Percentiles rank a stretch among this genome's conserved stretches.
These are phyloP conservation scores for Geotrichum aggregatum DNA, from an alignment of 1,139 yeast species.

Conservation along the genomic window DNA sequence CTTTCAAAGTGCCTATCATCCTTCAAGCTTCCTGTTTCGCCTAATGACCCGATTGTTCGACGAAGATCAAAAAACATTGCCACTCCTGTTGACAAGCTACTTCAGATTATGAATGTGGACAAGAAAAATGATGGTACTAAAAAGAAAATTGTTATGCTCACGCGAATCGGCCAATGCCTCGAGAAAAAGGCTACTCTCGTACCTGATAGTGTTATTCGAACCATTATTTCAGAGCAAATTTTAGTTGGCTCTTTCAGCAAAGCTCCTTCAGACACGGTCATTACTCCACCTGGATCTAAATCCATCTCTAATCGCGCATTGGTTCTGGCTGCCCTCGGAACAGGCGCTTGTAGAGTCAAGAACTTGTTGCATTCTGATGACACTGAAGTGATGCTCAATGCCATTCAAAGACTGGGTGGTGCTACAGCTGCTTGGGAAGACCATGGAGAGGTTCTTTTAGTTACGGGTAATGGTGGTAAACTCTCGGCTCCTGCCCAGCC, in stretches of 20 bases:
- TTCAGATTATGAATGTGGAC: slow-evolving; percentile 89
- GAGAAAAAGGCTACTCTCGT: slow-evolving; percentile 86
- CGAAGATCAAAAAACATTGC: slow-evolving; percentile 64
- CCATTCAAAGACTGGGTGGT: slow-evolving; percentile 73
- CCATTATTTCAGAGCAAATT: slow-evolving; percentile 80
- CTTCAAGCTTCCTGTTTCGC: slow-evolving; percentile 78
- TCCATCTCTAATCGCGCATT: slow-evolving; percentile 94
- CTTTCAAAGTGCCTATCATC: slow-evolving; percentile 75
- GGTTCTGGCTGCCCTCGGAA: slow-evolving; percentile 84
- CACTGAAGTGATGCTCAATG: slow-evolving; percentile 90
- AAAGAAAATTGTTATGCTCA: slow-evolving; percentile 80
- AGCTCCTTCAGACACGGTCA: slow-evolving; percentile 46
- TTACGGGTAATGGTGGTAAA: slow-evolving; percentile 82
- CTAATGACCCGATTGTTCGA: slow-evolving; percentile 68
- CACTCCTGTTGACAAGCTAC: slow-evolving; percentile 66
- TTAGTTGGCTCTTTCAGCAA: slow-evolving; percentile 47
- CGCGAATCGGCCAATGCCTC: slow-evolving; percentile 80
- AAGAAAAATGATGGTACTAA: slow-evolving; percentile 92
- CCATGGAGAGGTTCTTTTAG: slow-evolving; percentile 82
- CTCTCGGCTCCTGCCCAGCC: slow-evolving; percentile 57
- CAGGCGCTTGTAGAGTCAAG: slow-evolving; percentile 75
- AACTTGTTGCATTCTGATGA: slow-evolving; percentile 92
- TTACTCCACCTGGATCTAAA: slow-evolving; percentile 94
- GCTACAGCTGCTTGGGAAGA: slow-evolving; percentile 74
- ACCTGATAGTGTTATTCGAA: slow-evolving; percentile 71